Conservation (phyloP, 495 filamentous ascomycete species). For the Astrothelium macrocarpum region DNA sequence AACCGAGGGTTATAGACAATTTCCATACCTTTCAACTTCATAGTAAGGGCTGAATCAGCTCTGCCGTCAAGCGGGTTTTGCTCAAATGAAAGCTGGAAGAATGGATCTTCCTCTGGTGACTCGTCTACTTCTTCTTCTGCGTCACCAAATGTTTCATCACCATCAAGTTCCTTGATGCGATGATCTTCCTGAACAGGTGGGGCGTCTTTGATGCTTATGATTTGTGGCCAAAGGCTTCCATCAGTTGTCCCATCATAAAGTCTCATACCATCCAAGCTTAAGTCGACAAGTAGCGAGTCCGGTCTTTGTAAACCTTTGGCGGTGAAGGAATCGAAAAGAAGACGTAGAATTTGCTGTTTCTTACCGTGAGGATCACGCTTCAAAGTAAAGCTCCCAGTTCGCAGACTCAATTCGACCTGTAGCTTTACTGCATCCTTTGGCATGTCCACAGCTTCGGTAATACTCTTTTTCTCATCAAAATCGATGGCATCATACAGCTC, state of each 20-base stretch:
- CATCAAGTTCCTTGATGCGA: slow-evolving; percentile 54
- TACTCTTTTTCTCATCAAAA: slow-evolving; percentile 90
- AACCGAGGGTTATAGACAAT: slow-evolving; percentile 95
- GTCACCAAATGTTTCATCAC: slow-evolving; percentile 32
- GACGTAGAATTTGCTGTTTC: slow-evolving; percentile 67
- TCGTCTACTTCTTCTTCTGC: slow-evolving; percentile 28
- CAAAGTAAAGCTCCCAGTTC: slow-evolving; percentile 87
- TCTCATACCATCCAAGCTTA: slow-evolving; percentile 84
- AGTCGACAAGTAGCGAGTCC: slow-evolving; percentile 76
- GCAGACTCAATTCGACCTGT: slow-evolving; percentile 79
- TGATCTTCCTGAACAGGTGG: slow-evolving; percentile 41
- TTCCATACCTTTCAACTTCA: slow-evolving; percentile 90
- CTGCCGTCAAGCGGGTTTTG: slow-evolving; percentile 89
- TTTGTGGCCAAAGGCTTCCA: slow-evolving; percentile 81
- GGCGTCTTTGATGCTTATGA: slow-evolving; percentile 87
- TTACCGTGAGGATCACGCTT: slow-evolving; percentile 76
- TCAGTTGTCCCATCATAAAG: slow-evolving; percentile 94
- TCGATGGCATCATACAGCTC: slow-evolving; percentile 96
- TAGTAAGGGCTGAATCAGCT: slow-evolving; percentile 78
- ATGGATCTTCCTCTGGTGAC: slow-evolving; percentile 52
- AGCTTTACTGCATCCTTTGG: slow-evolving; percentile 86
- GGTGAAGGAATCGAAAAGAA: slow-evolving; percentile 89
- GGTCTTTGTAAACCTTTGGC: slow-evolving; percentile 79
- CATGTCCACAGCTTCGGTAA: slow-evolving; percentile 77
- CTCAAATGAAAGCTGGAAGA: slow-evolving; percentile 88